Conservation (phyloP, 2,329 filamentous ascomycete species). For the Acephala macrosclerotiorum region DNA sequence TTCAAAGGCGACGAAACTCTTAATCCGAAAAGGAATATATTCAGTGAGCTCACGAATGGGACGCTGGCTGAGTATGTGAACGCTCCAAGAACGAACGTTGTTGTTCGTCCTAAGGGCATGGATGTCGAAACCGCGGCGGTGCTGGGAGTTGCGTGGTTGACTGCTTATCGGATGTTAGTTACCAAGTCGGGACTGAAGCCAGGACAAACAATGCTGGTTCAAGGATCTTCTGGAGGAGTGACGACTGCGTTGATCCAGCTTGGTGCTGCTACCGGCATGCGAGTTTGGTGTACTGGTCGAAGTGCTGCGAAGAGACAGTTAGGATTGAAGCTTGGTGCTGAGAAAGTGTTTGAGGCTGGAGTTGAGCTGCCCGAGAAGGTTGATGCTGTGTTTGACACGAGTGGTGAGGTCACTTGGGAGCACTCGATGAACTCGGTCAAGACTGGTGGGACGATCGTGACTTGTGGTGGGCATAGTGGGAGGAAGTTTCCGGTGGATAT, state of each 20-base stretch:
- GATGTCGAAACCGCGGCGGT: conserved; percentile 33
- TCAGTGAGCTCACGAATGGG: conserved; percentile 31
- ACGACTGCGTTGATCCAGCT: conserved; percentile 36
- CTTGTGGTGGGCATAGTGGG: conserved; percentile 35
- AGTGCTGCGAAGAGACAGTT: conserved; percentile 31
- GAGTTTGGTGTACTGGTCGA: conserved; percentile 35
- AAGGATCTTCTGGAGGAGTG: conserved; percentile 35
- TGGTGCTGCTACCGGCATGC: conserved; percentile 33
- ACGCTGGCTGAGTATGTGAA: conserved; percentile 37
- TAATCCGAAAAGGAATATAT: conserved; percentile 35
- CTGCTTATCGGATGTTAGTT: conserved; percentile 40
- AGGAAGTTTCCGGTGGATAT: conserved; percentile 25
- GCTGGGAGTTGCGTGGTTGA: conserved; percentile 37
- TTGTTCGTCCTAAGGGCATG: conserved; percentile 31
- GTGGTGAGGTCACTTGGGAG: conserved; percentile 30
- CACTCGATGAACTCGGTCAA: conserved; percentile 32
- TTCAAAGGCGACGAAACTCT: conserved; percentile 36
- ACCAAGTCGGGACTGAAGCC: conserved; percentile 31
- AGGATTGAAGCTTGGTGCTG: conserved; percentile 33
- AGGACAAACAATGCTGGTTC: conserved; percentile 38
- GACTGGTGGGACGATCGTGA: conserved; percentile 33
- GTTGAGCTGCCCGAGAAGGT: conserved; percentile 32
- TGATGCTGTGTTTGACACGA: conserved; percentile 35
- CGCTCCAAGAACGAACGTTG: conserved; percentile 32
- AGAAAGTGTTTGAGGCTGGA: conserved; percentile 28